Conservation (phyloP, 768 basidiomycete species). For the Podaxis rugospora region DNA sequence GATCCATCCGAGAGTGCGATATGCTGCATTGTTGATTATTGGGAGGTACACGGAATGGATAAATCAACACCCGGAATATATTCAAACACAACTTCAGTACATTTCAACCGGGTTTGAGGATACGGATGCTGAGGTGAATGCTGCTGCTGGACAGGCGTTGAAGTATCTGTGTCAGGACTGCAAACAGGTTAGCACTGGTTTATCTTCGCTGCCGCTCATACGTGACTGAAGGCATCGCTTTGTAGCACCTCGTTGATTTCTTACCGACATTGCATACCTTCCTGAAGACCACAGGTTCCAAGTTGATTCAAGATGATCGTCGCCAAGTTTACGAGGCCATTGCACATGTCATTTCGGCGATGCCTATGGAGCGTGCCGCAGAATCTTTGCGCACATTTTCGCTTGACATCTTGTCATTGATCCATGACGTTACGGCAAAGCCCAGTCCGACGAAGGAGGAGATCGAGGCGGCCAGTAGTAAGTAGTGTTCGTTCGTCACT, state of each 20-base stretch:
- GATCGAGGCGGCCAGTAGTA: slow-evolving; percentile 63
- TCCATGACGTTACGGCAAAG: slow-evolving; percentile 62
- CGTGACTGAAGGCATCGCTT: slow-evolving; percentile 2
- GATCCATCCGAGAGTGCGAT: slow-evolving; percentile 85
- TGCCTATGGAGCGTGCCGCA: slow-evolving; percentile 87
- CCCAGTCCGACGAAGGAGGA: slow-evolving; percentile 63
- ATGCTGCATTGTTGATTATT: slow-evolving; percentile 92
- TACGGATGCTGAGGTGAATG: slow-evolving; percentile 74
- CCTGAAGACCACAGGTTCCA: slow-evolving; percentile 71
- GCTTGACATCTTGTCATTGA: slow-evolving; percentile 73
- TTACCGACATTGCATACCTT: slow-evolving; percentile 90
- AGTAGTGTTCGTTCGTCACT: slow-evolving; percentile 22
- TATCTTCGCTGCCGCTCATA: background rate
- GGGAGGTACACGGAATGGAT: slow-evolving; percentile 98
- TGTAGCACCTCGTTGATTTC: slow-evolving; percentile 85
- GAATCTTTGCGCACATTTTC: slow-evolving; percentile 84
- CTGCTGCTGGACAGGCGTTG: slow-evolving; percentile 93
- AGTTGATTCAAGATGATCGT: slow-evolving; percentile 81
- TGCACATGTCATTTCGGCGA: slow-evolving; percentile 89
- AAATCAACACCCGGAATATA: slow-evolving; percentile 81
- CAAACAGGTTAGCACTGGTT: slow-evolving; percentile 54
- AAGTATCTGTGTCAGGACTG: slow-evolving; percentile 98
- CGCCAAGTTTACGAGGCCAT: slow-evolving; percentile 95
- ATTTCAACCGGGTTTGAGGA: slow-evolving; percentile 91
- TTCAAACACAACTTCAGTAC: slow-evolving; percentile 82